Base-by-base conservation (phyloP, 2,329 filamentous ascomycete species). In the Thielaviopsis populi region DNA sequence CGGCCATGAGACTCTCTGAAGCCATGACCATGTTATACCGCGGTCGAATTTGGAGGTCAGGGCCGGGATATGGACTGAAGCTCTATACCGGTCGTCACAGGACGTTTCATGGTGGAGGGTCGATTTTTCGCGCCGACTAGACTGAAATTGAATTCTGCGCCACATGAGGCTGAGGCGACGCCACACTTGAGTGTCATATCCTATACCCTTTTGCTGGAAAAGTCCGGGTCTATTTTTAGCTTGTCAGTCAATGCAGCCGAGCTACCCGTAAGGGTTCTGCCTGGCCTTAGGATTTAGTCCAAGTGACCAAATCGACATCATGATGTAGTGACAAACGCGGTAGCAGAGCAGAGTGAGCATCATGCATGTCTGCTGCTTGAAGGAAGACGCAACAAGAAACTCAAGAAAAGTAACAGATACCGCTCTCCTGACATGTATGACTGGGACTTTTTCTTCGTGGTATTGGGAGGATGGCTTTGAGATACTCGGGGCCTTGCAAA, bases 1-100 rank as follows among this genome's bases (percentile, higher is more conserved):
- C 71, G 66, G 62, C 62, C 59, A 62, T 37, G 37, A 66, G 53
- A 48, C 65, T 67, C 33, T 65, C 66, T 17, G 73, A 72, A 66
- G 69, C 67, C 59, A 63, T 66, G 27, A 24, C 43, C 33, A 17
- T 40, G 40, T 24, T 56, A 22, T 61, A 33, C 11, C 40, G 40
- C 8, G n/a, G 19, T 22, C 6, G 3, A 27, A 53, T 24, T 42
- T 50, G 43, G 10, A n/a, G 15, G 33, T 62, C 30, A 17, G 46
- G 27, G 40, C 24, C 37, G 22, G 24, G 48, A n/a, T 48, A 19
- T 30, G 22, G 24, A 48, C 59, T 61, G 54, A 27, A 22, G 10
- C 22, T 43, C 7, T 43, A 19, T 22, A 53, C 42, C 11, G 42
- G n/a, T 59, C 50, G 42, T 53, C 56, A 61, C 59, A 53, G 41